Evolutionary conservation across 2,329 filamentous ascomycete species (phyloP), one percentile per base, ranked within the genome.

Genomic region (Bipolaris sorokiniana): DNA sequence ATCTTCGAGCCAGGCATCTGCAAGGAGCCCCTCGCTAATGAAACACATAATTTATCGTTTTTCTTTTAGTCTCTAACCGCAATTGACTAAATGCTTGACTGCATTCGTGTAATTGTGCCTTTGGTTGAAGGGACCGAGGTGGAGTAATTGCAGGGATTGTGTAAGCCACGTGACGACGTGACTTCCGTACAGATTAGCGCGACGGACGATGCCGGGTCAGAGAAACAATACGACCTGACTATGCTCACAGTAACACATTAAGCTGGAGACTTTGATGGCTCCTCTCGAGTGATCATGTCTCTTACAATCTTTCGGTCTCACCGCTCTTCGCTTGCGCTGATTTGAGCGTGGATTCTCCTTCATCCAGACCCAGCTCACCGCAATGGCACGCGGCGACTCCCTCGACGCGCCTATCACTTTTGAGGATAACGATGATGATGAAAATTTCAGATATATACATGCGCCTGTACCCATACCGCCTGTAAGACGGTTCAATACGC

Each of bases 101-200:
- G 16, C 7, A 13, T 3, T 42, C n/a, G 20, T 22, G 7, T 18
- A 7, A 42, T 13, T 3, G 20, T 13, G 40, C 11, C 20, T 22
- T 42, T 26, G 23, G 7, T 26, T 26, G 40, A 23, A 42, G 2
- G 20, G 33, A 20, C 20, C 33, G 33, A 26, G 33, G 22, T n/a
- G n/a, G 33, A 3, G 22, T 50, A 50, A 31, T 28, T 42, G 38
- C 52, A 51, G 40, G 45, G 49, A 50, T 53, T 34, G 15, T 42
- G 28, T 15, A 47, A 36, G 36, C 45, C 54, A 57, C 54, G 54
- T 57, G 54, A 51, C 45, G 38, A 57, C 54, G 54, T 38, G 54
- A 41, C 33, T 49, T 37, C 38, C 45, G 23, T 46, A 38, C 31
- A 34, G 13, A 26, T 53, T 54, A 57, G 45, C 54, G 54, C 44